Conservation (phyloP, 176 grass and related monocot genomes). For the Rhynchospora pubera region DNA sequence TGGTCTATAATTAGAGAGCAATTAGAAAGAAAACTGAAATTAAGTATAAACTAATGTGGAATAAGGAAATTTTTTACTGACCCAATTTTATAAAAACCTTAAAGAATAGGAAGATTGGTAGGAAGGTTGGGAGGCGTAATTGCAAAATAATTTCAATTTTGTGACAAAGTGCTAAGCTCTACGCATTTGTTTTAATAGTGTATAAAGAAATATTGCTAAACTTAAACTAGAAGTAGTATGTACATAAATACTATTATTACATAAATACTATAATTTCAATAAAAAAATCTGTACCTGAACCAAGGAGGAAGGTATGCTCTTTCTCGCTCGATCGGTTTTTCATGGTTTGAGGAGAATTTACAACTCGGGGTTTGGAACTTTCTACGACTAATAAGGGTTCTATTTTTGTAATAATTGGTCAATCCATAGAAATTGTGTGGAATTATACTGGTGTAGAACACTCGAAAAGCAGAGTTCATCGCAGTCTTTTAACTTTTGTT, state of each 20-base stretch:
- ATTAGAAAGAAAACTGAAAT: background rate
- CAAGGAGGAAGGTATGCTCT: slow-evolving; percentile 40
- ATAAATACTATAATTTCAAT: background rate
- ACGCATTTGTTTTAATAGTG: no score
- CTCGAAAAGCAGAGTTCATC: slow-evolving; percentile 13
- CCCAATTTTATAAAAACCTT: background rate
- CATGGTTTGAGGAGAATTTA: background rate
- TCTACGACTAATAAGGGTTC: background rate
- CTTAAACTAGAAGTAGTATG: background rate
- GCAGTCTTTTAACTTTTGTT: background rate
- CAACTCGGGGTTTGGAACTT: background rate
- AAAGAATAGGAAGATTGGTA: no score
- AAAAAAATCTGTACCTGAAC: slow-evolving; percentile 39
- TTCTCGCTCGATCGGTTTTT: slow-evolving; percentile 5
- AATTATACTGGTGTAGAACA: background rate
- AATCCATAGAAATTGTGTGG: background rate
- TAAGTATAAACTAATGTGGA: background rate
- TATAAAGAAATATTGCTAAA: background rate
- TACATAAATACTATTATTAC: background rate
- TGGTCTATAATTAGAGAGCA: background rate
- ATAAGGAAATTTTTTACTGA: background rate
- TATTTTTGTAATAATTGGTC: background rate
- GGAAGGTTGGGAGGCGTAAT: background rate
- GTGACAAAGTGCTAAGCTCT: no score
- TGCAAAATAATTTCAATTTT: background rate